Evolutionary conservation across 164 flowering plant species (phyloP).

Genomic region (Tinospora cordifolia): DNA sequence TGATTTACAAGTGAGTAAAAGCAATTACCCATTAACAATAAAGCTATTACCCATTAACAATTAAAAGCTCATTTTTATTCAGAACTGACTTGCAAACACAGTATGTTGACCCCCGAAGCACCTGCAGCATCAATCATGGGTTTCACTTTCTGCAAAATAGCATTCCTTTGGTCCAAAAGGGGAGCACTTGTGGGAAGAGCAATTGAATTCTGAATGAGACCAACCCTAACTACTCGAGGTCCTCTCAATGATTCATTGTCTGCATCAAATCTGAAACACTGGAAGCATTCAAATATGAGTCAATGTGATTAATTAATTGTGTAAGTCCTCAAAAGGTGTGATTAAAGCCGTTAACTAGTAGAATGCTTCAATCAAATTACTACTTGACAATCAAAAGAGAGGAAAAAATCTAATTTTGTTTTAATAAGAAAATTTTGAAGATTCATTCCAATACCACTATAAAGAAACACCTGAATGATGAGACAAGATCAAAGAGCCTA

Average conservation of each 20-base stretch:
- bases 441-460: too few relatives aligned
- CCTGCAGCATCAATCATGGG: conserved; percentile 90
- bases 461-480: too few relatives aligned
- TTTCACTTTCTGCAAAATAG: conserved; percentile 63
- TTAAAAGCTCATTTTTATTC: neutral
- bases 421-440: too few relatives aligned
- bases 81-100: conserved; percentile 78
- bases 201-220: conserved; percentile 81
- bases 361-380: neutral
- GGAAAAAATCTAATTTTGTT: too few relatives aligned
- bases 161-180: conserved; percentile 64
- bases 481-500: too few relatives aligned
- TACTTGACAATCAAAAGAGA: too few relatives aligned
- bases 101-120: conserved; percentile 77
- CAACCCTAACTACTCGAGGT: conserved; percentile 75
- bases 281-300: conserved; percentile 5
- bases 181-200: conserved; percentile 69
- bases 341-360: neutral
- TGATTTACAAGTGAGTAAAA: neutral
- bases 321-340: neutral
- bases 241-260: conserved; percentile 67
- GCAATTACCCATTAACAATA: neutral
- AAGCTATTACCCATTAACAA: neutral
- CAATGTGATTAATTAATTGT: neutral
- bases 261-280: conserved; percentile 71